These are phyloP conservation scores for Boletellus deceptivus DNA, from an alignment of 1,284 basidiomycete genomes.

Conservation along the genomic window DNA sequence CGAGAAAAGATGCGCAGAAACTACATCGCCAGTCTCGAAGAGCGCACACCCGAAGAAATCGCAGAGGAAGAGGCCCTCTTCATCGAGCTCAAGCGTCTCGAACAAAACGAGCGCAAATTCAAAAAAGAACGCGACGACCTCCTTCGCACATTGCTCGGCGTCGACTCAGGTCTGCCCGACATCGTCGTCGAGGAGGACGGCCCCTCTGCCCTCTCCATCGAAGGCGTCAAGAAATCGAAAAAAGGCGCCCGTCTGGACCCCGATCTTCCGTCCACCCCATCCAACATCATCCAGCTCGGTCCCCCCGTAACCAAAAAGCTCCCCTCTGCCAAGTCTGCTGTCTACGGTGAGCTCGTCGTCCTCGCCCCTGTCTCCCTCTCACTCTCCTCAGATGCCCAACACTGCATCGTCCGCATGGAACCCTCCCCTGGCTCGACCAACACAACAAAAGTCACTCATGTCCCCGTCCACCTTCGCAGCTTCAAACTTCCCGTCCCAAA, in stretches of 20 bases:
- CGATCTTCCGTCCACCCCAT: slow-evolving; percentile 58
- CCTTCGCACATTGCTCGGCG: slow-evolving; percentile 77
- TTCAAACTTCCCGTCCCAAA: slow-evolving; percentile 80
- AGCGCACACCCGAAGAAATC: slow-evolving; percentile 84
- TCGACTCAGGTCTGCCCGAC: slow-evolving; percentile 81
- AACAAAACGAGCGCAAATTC: slow-evolving; percentile 90
- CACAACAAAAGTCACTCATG: slow-evolving; percentile 72
- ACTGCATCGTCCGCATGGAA: slow-evolving; percentile 79
- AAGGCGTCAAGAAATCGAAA: slow-evolving; percentile 51
- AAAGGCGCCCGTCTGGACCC: slow-evolving; percentile 41
- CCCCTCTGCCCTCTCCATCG: slow-evolving; percentile 41
- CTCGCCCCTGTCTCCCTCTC: slow-evolving; percentile 1
- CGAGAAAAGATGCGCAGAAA: slow-evolving; percentile 89
- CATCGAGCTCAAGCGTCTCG: slow-evolving; percentile 90
- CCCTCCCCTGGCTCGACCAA: slow-evolving; percentile 44
- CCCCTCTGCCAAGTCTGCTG: slow-evolving; percentile 51
- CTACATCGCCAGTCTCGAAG: slow-evolving; percentile 84
- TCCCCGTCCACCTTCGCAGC: slow-evolving; percentile 77
- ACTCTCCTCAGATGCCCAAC: slow-evolving; percentile 53
- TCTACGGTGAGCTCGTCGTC: slow-evolving; percentile 47
- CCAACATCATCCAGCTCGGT: slow-evolving; percentile 42
- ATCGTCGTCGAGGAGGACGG: slow-evolving; percentile 64
- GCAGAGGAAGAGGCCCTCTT: slow-evolving; percentile 96
- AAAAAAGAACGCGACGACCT: slow-evolving; percentile 90
- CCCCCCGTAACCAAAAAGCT: slow-evolving; percentile 46